Base-by-base conservation (phyloP, 345 rosid species). In the Hibiscus syriacus region DNA sequence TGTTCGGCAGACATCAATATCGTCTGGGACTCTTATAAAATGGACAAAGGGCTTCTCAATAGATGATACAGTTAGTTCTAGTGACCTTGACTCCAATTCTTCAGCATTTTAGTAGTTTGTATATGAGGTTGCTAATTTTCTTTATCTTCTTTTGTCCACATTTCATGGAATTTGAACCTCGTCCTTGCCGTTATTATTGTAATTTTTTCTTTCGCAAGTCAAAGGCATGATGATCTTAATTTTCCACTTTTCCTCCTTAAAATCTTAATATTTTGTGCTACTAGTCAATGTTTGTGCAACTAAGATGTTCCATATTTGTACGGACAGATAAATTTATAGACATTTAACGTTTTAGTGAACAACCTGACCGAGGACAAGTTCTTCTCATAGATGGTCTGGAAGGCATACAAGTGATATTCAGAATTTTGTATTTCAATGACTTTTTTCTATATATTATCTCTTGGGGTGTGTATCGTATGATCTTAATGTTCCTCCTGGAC, bases 11-110 rank as follows among this genome's bases (percentile, higher is more conserved):
- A 84, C 84, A 22, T 92, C 98, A 26, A 79, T 92, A 38, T 68
- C 86, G 55, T 86, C 97, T 0, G 98, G 98, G 68, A 77, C 72
- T 75, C 97, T 92, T 74, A 88, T 90, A 53, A 90, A 87, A 68
- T 92, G 98, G 98, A 92, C 97, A 1, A 92, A 92, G 76, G 98
- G 97, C 27, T 92, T 92, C 79, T 80, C 85, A 1, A 86, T 92
- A 13, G 90, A 92, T 70, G 95, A 92, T 20, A 65, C 84, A 69
- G 98, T 92, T 70, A 78, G 26, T 69, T 54, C 78, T 64, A 6
- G 2, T 52, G 50, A 58, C 70, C 73, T 57, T 39, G 20, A 38
- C 34, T 32, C 41, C 16, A 19, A 25, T 39, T 72, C 57, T 48
- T 4, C 62, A 20, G 20, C 39, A 34, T 43, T 45, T 13, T 32